Evolutionary conservation across 164 flowering plant genomes (phyloP), one percentile per base, ranked within the genome.

Genomic region (Berberis vulgaris): DNA sequence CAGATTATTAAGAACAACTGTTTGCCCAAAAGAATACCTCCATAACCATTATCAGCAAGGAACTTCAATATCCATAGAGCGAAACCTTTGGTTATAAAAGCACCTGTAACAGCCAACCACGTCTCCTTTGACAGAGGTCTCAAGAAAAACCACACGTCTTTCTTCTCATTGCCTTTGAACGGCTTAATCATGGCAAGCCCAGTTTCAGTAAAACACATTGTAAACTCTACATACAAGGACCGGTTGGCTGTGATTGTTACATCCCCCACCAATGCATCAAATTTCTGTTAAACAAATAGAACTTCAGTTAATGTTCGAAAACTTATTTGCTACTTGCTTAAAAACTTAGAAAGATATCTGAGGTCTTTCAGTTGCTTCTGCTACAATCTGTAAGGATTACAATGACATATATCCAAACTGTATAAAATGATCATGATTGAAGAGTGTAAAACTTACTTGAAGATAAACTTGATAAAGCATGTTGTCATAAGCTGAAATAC

Each of bases 261-360:
- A 53, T 79, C 82, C 2, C 78, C 80, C 13, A 74, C 75, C 8
- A 65, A 74, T 11, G 65, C 82, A 62, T 79, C 82, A 41, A 44
- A 76, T 1, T 54, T 69, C 82, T 76, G 72, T 41, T 43, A 52
- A 3, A 52, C 2, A 52, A 26, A 52, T 47, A 52, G 55, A 52
- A 52, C 13, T 52, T 10, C n/a, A 3, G 8, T 52, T 26, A 52
- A 52, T 11, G 3, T 11, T 3, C n/a, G 13, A 52, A 52, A 52
- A 6, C 3, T 11, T 6, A 52, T 52, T 26, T 26, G 26, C 26
- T 26, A 26, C 26, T 26, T 26, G 26, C 26, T 26, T 26, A 26
- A 26, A 26, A 26, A 26, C 26, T 26, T 26, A 26, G 26, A 26
- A 26, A 26, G 26, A 26, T 26, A 26, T 26, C 26, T 26, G 26